Evolutionary conservation across 1,284 basidiomycete species (phyloP), one percentile per base, ranked within the genome.

Genomic region (Ganoderma resinaceum): DNA sequence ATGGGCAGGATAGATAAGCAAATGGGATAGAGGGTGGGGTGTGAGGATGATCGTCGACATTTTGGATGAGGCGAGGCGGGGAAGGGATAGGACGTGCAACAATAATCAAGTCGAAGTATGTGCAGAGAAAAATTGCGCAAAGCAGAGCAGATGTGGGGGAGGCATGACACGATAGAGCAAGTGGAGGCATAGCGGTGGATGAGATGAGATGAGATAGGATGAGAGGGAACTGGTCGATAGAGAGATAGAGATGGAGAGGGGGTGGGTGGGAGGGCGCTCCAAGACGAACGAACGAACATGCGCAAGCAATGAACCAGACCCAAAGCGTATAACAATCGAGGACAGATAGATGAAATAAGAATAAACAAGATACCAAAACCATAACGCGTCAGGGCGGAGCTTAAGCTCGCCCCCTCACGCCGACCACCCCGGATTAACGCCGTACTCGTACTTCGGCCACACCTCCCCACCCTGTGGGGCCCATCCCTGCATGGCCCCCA

Each of bases 401-500:
- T 49, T 49, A 49, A 49, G 46, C 46, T 49, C 46, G 46, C 64
- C 63, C 64, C 63, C 2, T 60, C 37, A 60, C n/a, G 37, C 9
- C 37, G 58, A 40, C 8, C 66, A 71, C 40, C 8, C 60, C n/a
- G 37, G 26, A 52, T 66, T 69, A 55, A 26, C 46, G 23, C 52
- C 52, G 20, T 62, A 73, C 66, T 73, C 70, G 63, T 69, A 69
- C 37, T 67, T 68, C 40, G 20, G 23, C 72, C 72, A 73, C 68
- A 71, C 65, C 12, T 68, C 67, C 23, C 65, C 67, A 29, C 63
- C 62, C 53, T 64, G 65, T 62, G 62, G 69, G 33, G 62, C 31
- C 71, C 71, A 73, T 5, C 69, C 72, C 49, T 69, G 62, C 18
- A 68, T 59, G 40, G 52, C 55, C 16, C 46, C 46, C 46, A 49